phyloP scores from a whole-genome alignment of 176 grass and related monocot species.

The Musa schizocarpa region DNA sequence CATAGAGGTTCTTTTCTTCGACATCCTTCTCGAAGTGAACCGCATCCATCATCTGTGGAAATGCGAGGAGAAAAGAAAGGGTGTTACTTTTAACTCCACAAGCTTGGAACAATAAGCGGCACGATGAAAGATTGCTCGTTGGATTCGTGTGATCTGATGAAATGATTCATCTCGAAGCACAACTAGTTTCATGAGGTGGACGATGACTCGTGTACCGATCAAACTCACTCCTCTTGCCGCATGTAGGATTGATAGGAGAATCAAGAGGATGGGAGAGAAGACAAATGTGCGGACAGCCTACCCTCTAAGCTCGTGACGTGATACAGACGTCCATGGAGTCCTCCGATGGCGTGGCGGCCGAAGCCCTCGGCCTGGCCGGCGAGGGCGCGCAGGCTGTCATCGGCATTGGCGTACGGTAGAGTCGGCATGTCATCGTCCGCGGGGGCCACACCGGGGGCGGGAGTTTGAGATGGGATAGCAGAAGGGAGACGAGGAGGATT shows the following conservation, averaged over 20 bases:
- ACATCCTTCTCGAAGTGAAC: conserved; percentile 66
- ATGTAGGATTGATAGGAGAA: background rate
- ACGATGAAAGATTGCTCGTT: background rate
- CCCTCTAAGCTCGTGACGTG: conserved; percentile 42
- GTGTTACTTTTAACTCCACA: background rate
- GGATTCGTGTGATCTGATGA: no score
- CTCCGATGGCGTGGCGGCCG: conserved; percentile 38
- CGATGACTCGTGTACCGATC: no score
- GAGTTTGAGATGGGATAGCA: no score
- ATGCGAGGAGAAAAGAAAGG: background rate
- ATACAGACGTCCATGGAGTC: conserved; percentile 44
- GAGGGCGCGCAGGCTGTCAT: conserved; percentile 9
- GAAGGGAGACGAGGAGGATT: background rate
- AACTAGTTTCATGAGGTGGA: no score
- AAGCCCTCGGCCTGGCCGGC: conserved; percentile 48
- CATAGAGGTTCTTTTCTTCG: conserved; percentile 40
- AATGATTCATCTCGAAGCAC: no score
- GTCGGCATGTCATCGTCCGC: background rate
- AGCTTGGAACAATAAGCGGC: no score
- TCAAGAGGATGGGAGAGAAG: background rate
- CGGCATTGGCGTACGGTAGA: background rate
- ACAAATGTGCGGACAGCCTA: background rate
- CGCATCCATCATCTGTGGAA: conserved; percentile 46
- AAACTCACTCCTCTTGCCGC: no score
- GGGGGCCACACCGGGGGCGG: background rate